These are phyloP conservation scores for Globisporangium mamillatum DNA, from an alignment of 352 stramenopile species.

Conservation along the genomic window DNA sequence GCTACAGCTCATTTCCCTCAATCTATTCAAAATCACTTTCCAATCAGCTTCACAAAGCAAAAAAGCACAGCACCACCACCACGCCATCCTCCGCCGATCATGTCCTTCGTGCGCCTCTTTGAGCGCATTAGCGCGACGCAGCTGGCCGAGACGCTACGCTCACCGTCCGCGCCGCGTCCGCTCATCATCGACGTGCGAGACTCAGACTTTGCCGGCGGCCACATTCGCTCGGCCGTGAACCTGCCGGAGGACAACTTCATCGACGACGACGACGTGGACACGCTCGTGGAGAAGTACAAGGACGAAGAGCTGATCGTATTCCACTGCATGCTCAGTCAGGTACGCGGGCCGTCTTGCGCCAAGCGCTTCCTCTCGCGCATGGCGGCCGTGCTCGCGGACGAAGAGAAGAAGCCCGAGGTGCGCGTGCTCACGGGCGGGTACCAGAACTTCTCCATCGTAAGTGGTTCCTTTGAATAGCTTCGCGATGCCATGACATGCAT, in stretches of 20 bases:
- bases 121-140: slow-evolving; percentile 46
- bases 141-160: slow-evolving; percentile 54
- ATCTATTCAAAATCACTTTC: background rate
- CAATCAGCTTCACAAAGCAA: background rate
- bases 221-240: slow-evolving; percentile 79
- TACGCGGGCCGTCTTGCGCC: slow-evolving; percentile 78
- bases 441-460: slow-evolving; percentile 59
- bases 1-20: background rate
- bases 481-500: no score
- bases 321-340: slow-evolving; percentile 88
- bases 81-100: background rate
- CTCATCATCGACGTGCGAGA: slow-evolving; percentile 79
- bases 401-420: slow-evolving; percentile 44
- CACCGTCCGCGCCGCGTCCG: slow-evolving; percentile 28
- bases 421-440: slow-evolving; percentile 73
- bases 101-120: slow-evolving; percentile 24
- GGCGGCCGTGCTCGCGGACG: slow-evolving; percentile 43
- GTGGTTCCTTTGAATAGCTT: background rate
- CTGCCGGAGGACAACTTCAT: slow-evolving; percentile 76
- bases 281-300: slow-evolving; percentile 64
- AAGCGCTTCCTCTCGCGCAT: slow-evolving; percentile 71
- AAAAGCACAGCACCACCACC: background rate
- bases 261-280: slow-evolving; percentile 79
- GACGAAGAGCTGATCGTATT: slow-evolving; percentile 70
- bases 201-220: slow-evolving; percentile 64